These are phyloP conservation scores for Pterocarpus santalinus DNA, from an alignment of 306 rosid species.

Conservation along the genomic window DNA sequence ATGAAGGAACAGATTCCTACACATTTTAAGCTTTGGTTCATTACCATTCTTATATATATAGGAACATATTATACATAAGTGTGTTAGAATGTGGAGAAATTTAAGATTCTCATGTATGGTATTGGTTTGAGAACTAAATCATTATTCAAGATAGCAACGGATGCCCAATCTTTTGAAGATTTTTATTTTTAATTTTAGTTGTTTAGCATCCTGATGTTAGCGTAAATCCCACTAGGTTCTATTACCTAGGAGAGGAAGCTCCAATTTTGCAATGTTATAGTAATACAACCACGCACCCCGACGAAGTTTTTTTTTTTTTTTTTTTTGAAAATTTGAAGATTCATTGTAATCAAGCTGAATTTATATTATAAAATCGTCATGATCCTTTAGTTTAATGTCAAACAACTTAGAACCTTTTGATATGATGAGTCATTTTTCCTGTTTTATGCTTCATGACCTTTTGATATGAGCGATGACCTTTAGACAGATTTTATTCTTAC, in stretches of 20 bases:
- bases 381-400: not conserved
- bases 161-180: not conserved
- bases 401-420: slow-evolving; percentile 21
- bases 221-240: slow-evolving; percentile 2
- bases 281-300: not conserved
- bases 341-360: slow-evolving; percentile 12
- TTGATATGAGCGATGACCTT: not conserved
- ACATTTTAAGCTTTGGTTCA: not conserved
- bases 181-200: too few relatives aligned
- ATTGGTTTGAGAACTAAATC: not conserved
- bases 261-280: not conserved
- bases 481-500: slow-evolving; percentile 1
- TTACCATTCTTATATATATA: too few relatives aligned
- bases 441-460: not conserved
- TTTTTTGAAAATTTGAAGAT: slow-evolving; percentile 12
- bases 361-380: not conserved
- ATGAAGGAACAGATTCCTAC: too few relatives aligned
- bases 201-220: not conserved
- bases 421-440: not conserved
- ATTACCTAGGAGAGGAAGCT: slow-evolving; percentile 11
- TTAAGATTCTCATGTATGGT: too few relatives aligned
- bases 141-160: not conserved
- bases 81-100: not conserved
- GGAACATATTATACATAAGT: too few relatives aligned
- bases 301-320: not conserved